A percentile compares a stretch with the other conserved stretches of the same genome.
Evolutionary conservation across 106 monocot genomes (phyloP).

Genomic region (Posidonia australis): DNA sequence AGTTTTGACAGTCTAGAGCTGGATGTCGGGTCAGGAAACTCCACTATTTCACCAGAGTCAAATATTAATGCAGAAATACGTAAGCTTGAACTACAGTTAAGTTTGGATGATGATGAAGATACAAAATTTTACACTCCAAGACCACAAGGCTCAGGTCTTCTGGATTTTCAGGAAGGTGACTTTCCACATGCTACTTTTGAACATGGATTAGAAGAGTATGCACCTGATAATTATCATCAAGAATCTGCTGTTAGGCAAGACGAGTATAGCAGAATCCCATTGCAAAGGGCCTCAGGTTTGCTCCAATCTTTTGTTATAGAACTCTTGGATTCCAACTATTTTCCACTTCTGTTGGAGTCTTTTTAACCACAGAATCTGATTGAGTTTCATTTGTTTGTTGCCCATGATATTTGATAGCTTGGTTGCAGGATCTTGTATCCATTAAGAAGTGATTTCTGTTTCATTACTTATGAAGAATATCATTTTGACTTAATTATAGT

Average conservation of each 20-base stretch:
- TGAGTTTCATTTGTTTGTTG: too few relatives aligned
- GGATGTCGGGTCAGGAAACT: slow-evolving; percentile 1
- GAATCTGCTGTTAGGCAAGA: not conserved
- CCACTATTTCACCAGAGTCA: not conserved
- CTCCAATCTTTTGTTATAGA: not conserved
- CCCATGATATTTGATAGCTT: too few relatives aligned
- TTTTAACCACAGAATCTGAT: not conserved
- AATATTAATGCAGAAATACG: slow-evolving; percentile 6
- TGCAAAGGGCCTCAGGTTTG: not conserved
- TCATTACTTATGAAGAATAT: too few relatives aligned
- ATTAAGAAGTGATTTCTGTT: too few relatives aligned
- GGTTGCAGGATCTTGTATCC: too few relatives aligned
- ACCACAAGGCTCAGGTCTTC: slow-evolving; percentile 4
- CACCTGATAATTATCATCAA: not conserved
- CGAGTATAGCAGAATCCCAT: not conserved
- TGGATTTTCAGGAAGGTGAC: not conserved
- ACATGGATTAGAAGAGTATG: not conserved
- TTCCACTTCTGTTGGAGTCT: not conserved
- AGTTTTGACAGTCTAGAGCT: not conserved
- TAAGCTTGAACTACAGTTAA: slow-evolving; percentile 12
- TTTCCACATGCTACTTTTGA: not conserved
- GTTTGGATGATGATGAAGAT: slow-evolving; percentile 19
- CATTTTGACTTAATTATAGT: too few relatives aligned
- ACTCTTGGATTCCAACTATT: not conserved
- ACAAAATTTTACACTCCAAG: not conserved